Base-by-base conservation (phyloP, 2,329 filamentous ascomycete species). In the Fusarium sp. region DNA sequence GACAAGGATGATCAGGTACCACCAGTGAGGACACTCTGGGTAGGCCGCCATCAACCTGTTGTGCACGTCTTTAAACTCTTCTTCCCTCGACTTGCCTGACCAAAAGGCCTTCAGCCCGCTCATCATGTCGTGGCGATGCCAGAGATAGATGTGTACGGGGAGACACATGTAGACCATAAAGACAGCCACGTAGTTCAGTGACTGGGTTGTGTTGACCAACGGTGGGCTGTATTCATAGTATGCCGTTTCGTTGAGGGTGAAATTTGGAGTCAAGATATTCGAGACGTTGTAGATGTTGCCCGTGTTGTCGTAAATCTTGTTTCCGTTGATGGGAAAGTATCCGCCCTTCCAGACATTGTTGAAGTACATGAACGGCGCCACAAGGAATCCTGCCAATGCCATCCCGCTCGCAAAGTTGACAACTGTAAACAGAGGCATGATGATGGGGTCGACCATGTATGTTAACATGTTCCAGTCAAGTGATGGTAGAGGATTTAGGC, bases 241-340 rank as follows among this genome's bases (percentile, higher is more conserved):
- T 2, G 86, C 86, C 3, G 83, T 82, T 24, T 85, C 76, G 69
- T 91, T 84, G 17, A 91, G 84, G 0, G 84, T 87, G 63, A 85
- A 83, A 36, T 85, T 81, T 1, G 81, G 69, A 22, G 84, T 85
- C 7, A 91, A 83, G 24, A 91, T 88, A 3, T 84, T 84, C 12
- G 80, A 82, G 16, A 89, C 85, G 24, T 89, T 85, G 75, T 91
- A 91, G 1, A 79, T 56, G 1, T 76, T 75, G 12, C 87, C 88
- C 0, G 85, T 88, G 66, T 91, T 91, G 79, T 91, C 89, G 67
- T 87, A 91, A 0, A 85, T 85, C 53, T 85, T 83, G 24, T 87
- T 86, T 12, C 85, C 85, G 35, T 88, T 86, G 64, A 91, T 84
- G 0, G 89, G 89, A 17, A 91, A 78, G 66, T 89, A 90, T 4